Evolutionary conservation across 139 green algal species (phyloP).

Genomic region (Picochlorum sp.): DNA sequence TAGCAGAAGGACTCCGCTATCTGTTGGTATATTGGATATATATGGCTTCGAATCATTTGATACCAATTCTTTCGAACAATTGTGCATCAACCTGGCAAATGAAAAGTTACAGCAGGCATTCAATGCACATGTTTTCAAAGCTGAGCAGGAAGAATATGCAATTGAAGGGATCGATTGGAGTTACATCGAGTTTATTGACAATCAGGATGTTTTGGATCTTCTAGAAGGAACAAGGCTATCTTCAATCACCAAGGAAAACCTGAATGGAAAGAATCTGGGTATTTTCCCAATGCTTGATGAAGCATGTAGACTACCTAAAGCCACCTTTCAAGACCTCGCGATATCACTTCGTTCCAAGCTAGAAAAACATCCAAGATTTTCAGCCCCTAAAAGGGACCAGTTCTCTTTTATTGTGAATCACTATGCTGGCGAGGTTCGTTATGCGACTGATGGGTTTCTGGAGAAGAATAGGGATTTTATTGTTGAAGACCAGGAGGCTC

Average conservation of each 20-base stretch:
- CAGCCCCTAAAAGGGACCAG: conserved; percentile 48
- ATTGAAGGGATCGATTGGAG: conserved; percentile 93
- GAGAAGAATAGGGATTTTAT: conserved; percentile 82
- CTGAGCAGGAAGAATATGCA: conserved; percentile 81
- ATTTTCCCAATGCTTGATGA: conserved; percentile 91
- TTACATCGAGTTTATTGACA: conserved; percentile 97
- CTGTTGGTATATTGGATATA: conserved; percentile 85
- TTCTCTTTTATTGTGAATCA: conserved; percentile 63
- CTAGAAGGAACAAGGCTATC: conserved; percentile 46
- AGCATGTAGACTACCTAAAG: conserved; percentile 71
- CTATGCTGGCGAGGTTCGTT: conserved; percentile 58
- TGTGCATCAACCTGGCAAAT: conserved; percentile 99
- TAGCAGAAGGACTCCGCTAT: conserved; percentile 6
- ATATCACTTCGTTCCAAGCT: conserved; percentile 43
- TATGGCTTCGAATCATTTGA: conserved; percentile 90
- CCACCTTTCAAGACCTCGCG: conserved; percentile 59
- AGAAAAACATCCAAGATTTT: conserved; percentile 41
- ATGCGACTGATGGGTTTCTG: conserved; percentile 38
- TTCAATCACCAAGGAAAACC: conserved; percentile 11
- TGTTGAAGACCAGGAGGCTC: conserved; percentile 58
- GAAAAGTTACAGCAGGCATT: conserved; percentile 98
- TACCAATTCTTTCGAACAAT: conserved; percentile 87
- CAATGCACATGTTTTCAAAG: conserved; percentile 84
- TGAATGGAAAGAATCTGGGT: conserved; percentile 29
- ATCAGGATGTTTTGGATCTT: conserved; percentile 91